Evolutionary conservation across 2,329 filamentous ascomycete genomes (phyloP).

Genomic region (Paraconiothyrium brasiliense): DNA sequence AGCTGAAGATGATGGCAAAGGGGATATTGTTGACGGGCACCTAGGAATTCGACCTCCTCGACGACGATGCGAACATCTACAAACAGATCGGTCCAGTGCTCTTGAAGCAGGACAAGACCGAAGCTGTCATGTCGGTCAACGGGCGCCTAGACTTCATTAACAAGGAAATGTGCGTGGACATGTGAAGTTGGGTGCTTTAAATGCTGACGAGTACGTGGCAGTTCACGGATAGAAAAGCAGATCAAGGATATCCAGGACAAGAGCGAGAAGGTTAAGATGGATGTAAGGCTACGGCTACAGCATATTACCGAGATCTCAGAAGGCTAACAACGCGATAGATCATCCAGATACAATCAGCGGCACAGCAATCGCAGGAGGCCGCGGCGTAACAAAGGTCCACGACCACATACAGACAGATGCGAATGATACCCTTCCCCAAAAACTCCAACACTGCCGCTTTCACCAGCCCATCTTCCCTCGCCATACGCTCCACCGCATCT

Average conservation of each 20-base stretch:
- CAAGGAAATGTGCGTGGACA: slow-evolving; percentile 80
- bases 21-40: slow-evolving; percentile 11
- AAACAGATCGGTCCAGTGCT: slow-evolving; percentile 93
- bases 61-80: slow-evolving; percentile 89
- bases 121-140: slow-evolving; percentile 90
- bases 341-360: slow-evolving; percentile 41
- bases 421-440: slow-evolving; percentile 14
- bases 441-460: neutral
- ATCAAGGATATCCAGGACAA: slow-evolving; percentile 71
- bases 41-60: slow-evolving; percentile 82
- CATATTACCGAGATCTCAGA: neutral
- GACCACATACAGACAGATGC: neutral
- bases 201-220: slow-evolving; percentile 40
- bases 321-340: slow-evolving; percentile 31
- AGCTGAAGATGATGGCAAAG: neutral
- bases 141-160: slow-evolving; percentile 90
- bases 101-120: slow-evolving; percentile 90
- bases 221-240: slow-evolving; percentile 72
- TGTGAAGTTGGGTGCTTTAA: neutral
- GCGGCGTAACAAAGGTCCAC: slow-evolving; percentile 17
- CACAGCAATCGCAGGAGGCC: slow-evolving; percentile 40
- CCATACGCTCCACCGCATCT: neutral
- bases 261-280: slow-evolving; percentile 71
- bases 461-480: neutral
- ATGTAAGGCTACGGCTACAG: slow-evolving; percentile 58